Percentiles rank a stretch among this genome's conserved stretches.
Conservation (phyloP, 2,329 filamentous ascomycete genomes). For the Epichloe typhina region DNA sequence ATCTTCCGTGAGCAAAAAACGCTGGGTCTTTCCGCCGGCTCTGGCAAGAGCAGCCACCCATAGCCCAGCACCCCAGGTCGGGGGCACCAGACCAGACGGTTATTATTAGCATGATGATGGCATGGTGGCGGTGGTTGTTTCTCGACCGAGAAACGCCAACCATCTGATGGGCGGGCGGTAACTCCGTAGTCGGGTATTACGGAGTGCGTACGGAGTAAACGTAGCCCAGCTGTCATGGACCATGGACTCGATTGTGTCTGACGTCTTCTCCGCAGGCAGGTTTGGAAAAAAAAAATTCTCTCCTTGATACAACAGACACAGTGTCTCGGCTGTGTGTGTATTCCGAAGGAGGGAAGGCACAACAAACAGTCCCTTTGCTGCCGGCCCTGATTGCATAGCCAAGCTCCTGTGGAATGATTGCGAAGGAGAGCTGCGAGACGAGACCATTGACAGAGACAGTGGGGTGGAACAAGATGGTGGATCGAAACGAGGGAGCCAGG, state of each 20-base stretch:
- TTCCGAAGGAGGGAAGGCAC: not conserved
- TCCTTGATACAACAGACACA: too few species aligned
- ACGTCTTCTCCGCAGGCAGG: not conserved
- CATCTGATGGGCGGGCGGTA: not conserved
- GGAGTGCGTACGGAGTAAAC: not conserved
- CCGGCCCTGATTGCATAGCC: not conserved
- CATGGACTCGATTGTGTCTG: not conserved
- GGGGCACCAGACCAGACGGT: too few species aligned
- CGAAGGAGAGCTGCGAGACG: not conserved
- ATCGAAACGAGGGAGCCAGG: not conserved
- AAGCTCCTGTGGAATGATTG: not conserved
- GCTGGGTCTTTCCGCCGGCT: too few species aligned
- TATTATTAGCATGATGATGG: too few species aligned
- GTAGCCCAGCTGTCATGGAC: not conserved
- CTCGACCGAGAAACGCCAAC: not conserved
- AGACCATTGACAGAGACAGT: not conserved
- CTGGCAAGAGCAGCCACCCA: too few species aligned
- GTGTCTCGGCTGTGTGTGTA: too few species aligned
- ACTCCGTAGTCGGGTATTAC: too few species aligned
- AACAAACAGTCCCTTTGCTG: not conserved
- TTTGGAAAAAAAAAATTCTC: too few species aligned
- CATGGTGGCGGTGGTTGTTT: not conserved
- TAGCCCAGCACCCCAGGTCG: too few species aligned
- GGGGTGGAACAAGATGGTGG: conserved; percentile 2
- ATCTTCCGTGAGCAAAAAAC: too few species aligned